Evolutionary conservation across 768 basidiomycete species (phyloP).

Genomic region (Ephemerocybe angulata): DNA sequence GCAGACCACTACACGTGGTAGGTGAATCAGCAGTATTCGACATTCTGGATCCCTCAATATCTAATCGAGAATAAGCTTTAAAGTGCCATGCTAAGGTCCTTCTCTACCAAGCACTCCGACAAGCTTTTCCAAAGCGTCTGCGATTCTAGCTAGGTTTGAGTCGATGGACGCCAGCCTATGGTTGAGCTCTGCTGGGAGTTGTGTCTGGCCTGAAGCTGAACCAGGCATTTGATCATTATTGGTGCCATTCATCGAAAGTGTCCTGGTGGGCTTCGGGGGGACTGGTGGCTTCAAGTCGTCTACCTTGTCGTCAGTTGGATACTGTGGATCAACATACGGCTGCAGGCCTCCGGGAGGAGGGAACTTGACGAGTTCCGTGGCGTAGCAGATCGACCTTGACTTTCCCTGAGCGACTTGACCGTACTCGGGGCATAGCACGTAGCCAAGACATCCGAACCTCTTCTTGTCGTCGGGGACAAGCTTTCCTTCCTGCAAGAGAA

Average conservation of each 20-base stretch:
- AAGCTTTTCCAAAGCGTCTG: conserved; percentile 32
- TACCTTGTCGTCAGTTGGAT: conserved; percentile 28
- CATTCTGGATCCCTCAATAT: no score
- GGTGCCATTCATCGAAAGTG: neutral
- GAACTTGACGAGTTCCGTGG: conserved; percentile 29
- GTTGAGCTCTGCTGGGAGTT: conserved; percentile 28
- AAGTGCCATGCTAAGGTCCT: no score
- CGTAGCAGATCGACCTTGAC: conserved; percentile 30
- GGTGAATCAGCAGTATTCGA: no score
- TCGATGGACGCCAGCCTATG: conserved; percentile 33
- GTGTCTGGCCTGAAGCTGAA: conserved; percentile 3
- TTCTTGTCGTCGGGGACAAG: conserved; percentile 18
- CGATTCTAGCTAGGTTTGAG: conserved; percentile 32
- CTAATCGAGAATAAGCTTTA: no score
- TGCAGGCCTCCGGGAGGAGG: conserved; percentile 19
- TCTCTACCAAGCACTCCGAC: conserved; percentile 16
- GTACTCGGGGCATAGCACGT: conserved; percentile 34
- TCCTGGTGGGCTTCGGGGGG: conserved; percentile 23
- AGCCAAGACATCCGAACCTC: conserved; percentile 30
- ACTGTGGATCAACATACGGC: conserved; percentile 15
- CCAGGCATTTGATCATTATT: neutral
- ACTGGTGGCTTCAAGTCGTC: conserved; percentile 33
- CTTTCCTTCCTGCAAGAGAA: conserved; percentile 30
- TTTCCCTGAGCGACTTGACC: conserved; percentile 26
- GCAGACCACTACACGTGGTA: no score